Conservation (phyloP, 306 rosid genomes). For the Sechiopsis laciniata region DNA sequence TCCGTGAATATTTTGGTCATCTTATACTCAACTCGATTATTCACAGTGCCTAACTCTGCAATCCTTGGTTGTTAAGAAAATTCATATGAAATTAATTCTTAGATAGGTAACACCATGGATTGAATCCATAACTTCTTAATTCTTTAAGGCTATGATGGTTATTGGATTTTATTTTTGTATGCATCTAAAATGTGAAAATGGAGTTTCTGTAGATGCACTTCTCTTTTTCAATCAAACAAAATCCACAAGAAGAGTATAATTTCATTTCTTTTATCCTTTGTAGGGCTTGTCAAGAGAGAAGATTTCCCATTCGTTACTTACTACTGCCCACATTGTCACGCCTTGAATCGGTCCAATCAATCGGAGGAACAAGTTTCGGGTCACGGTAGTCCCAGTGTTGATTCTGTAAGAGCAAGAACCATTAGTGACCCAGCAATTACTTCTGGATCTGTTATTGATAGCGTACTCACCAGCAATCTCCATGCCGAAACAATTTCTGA, state of each 20-base stretch:
- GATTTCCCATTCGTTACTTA: constrained; percentile 79
- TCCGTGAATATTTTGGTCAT: no score
- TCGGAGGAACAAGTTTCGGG: constrained; percentile 42
- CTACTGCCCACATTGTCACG: constrained; percentile 89
- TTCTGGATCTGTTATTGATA: constrained; percentile 38
- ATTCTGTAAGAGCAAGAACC: constrained; percentile 26
- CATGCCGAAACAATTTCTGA: constrained; percentile 31
- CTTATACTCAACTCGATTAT: no score
- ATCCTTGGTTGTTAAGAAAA: no score
- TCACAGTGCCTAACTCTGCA: no score
- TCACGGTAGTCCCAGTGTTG: constrained; percentile 33
- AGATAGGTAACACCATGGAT: no score
- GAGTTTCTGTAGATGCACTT: not conserved
- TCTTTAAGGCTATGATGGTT: no score
- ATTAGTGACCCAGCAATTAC: constrained; percentile 23
- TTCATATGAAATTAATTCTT: no score
- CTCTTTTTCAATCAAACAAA: not conserved
- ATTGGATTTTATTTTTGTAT: not conserved
- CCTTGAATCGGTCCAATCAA: constrained; percentile 66
- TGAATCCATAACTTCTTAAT: no score
- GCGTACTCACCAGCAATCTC: constrained; percentile 34
- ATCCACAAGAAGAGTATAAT: not conserved
- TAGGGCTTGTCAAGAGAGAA: constrained; percentile 90
- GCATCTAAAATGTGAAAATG: not conserved
- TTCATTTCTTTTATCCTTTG: constrained; percentile 23